phyloP scores from a whole-genome alignment of 1,284 basidiomycete species.

The Athelia sp. region DNA sequence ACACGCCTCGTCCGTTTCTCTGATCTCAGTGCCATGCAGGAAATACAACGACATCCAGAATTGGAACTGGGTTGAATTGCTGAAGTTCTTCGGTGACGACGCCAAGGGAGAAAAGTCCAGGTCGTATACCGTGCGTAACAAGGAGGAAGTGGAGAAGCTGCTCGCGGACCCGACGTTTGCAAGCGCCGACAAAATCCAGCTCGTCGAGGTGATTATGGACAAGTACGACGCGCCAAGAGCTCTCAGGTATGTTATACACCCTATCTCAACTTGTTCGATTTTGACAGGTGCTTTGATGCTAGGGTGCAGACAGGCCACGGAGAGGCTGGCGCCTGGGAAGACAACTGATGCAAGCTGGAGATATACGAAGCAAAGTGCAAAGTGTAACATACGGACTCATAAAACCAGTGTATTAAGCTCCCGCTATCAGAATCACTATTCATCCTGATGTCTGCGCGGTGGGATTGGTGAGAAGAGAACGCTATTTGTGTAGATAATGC shows the following conservation, averaged over 20 bases:
- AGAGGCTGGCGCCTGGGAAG: too few relatives aligned
- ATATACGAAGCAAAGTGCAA: too few relatives aligned
- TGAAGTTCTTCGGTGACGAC: constrained; percentile 58
- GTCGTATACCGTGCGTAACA: constrained; percentile 64
- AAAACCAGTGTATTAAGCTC: too few relatives aligned
- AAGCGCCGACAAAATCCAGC: constrained; percentile 59
- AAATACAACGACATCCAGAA: constrained; percentile 73
- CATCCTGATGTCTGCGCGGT: too few relatives aligned
- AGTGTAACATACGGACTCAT: too few relatives aligned
- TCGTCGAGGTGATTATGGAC: constrained; percentile 79
- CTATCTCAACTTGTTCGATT: too few relatives aligned
- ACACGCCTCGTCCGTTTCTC: not conserved
- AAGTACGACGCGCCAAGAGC: constrained; percentile 68
- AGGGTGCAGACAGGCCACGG: too few relatives aligned
- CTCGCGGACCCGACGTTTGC: constrained; percentile 57
- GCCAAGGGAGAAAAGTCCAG: constrained; percentile 46
- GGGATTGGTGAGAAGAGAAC: too few relatives aligned
- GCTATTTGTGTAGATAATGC: too few relatives aligned
- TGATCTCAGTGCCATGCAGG: constrained; percentile 22
- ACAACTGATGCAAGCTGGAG: too few relatives aligned
- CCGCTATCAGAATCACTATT: too few relatives aligned
- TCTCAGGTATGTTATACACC: constrained; percentile 37
- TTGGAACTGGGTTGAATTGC: constrained; percentile 66
- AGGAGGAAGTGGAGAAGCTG: constrained; percentile 58
- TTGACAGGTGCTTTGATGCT: too few relatives aligned